Percentiles rank a stretch among this genome's conserved stretches.
Conservation (phyloP, 2,329 filamentous ascomycete genomes). For the Scedosporium aurantiacum region DNA sequence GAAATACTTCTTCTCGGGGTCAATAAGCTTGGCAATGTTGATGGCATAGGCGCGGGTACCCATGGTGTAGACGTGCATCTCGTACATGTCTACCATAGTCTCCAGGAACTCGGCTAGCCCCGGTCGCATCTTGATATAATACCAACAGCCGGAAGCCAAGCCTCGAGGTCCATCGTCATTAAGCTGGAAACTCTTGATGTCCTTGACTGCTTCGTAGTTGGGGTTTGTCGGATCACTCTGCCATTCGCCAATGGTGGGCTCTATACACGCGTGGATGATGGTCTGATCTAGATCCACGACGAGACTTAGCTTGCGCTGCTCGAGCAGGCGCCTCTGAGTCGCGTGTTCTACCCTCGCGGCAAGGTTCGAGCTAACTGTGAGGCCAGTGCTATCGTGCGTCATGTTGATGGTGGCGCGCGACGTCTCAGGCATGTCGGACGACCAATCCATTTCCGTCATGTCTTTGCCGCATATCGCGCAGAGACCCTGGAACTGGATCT, state of each 20-base stretch:
- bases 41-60: slow-evolving; percentile 93
- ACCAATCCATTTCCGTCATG: slow-evolving; percentile 86
- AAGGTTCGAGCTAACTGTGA: slow-evolving; percentile 75
- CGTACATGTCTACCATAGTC: slow-evolving; percentile 69
- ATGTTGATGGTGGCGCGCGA: slow-evolving; percentile 88
- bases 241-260: slow-evolving; percentile 94
- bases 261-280: slow-evolving; percentile 95
- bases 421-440: slow-evolving; percentile 66
- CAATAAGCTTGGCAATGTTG: slow-evolving; percentile 84
- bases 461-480: slow-evolving; percentile 91
- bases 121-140: slow-evolving; percentile 96
- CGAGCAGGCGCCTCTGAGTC: slow-evolving; percentile 70
- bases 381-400: slow-evolving; percentile 78
- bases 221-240: slow-evolving; percentile 78
- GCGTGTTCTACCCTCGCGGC: slow-evolving; percentile 76
- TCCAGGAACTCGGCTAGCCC: slow-evolving; percentile 73
- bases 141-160: slow-evolving; percentile 65
- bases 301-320: slow-evolving; percentile 73
- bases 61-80: slow-evolving; percentile 98
- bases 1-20: slow-evolving; percentile 80
- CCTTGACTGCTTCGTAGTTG: slow-evolving; percentile 81
- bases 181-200: slow-evolving; percentile 81
- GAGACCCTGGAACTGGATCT: slow-evolving; percentile 80
- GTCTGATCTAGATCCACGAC: slow-evolving; percentile 98
- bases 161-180: slow-evolving; percentile 71